Evolutionary conservation across 805 yeast genomes (phyloP).

Genomic region (Blastobotrys attinorum): DNA sequence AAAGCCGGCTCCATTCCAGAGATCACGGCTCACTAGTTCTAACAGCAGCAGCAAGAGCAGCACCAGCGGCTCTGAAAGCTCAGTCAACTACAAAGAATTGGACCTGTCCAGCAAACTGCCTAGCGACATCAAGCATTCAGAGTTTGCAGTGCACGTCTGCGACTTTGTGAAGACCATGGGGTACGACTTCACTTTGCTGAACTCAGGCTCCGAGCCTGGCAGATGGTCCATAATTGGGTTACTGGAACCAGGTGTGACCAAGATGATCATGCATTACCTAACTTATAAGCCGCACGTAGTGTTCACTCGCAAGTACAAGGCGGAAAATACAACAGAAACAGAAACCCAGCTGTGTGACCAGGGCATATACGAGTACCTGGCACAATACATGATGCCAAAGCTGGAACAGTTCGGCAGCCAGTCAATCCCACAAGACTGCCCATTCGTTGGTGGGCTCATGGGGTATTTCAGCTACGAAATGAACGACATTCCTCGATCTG

Average conservation of each 20-base stretch:
- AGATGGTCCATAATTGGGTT: constrained; percentile 81
- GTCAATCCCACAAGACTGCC: constrained; percentile 22
- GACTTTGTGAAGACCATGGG: constrained; percentile 10
- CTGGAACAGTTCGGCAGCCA: constrained; percentile 20
- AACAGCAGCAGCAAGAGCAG: no score
- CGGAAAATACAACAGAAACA: neutral
- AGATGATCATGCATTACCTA: constrained; percentile 17
- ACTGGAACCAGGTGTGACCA: constrained; percentile 15
- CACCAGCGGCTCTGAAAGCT: neutral
- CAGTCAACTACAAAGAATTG: neutral
- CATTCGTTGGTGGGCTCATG: constrained; percentile 79
- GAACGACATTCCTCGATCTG: constrained; percentile 30
- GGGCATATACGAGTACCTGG: constrained; percentile 45
- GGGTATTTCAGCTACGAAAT: constrained; percentile 88
- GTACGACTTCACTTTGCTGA: constrained; percentile 51
- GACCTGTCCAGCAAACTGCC: neutral
- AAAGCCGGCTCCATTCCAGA: constrained; percentile 17
- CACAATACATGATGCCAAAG: constrained; percentile 38
- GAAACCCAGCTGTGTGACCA: constrained; percentile 1
- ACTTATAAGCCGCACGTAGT: constrained; percentile 9
- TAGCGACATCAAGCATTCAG: neutral
- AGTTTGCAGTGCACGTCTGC: constrained; percentile 10
- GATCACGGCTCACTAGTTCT: neutral
- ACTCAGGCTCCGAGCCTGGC: constrained; percentile 81
- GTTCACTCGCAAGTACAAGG: constrained; percentile 12